Evolutionary conservation across 2,329 filamentous ascomycete genomes (phyloP), one percentile per base, ranked within the genome.

Genomic region (Pseudogymnoascus sp.): DNA sequence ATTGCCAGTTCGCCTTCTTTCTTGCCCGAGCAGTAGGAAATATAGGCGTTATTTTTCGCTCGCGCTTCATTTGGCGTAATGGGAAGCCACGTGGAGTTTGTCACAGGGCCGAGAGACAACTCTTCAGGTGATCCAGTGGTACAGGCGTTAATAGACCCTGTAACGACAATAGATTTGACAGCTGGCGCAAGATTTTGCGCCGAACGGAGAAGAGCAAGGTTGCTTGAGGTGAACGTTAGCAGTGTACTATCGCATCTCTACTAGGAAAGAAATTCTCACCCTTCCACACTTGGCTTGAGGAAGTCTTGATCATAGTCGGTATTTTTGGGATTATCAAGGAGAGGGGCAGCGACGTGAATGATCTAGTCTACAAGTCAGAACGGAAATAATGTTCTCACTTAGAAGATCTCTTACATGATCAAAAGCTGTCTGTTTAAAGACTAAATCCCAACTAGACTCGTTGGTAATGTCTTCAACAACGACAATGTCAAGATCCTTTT

Each of bases 281-380:
- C 67, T 39, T 70, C 65, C n/a, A 72, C 68, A 59, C 63, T 67
- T 15, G 69, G 69, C 9, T 63, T 62, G 58, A 73, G 64, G 52
- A 69, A 73, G 63, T 72, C 64, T 27, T 62, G 64, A 40, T 70
- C 69, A 62, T 72, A 72, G 64, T 74, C 71, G 4, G 63, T 69
- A 58, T 69, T 68, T 2, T 52, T 58, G 1, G 65, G 67, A 62
- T 68, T 65, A 61, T 69, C 71, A n/a, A 69, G 61, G 10, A 72
- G 60, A 9, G 71, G 72, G 8, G 71, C 70, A 7, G 72, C 72
- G 37, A 67, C 67, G 60, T 73, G 72, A 48, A 72, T 45, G 35
- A 74, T 18, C 39, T 42, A 4, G 10, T 25, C 21, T 42, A 9
- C 39, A 18, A 6, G 25, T 25, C 39, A 10, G 25, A 42, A 25